These are phyloP conservation scores for Delitschia confertaspora DNA, from an alignment of 495 filamentous ascomycete genomes.

Conservation along the genomic window DNA sequence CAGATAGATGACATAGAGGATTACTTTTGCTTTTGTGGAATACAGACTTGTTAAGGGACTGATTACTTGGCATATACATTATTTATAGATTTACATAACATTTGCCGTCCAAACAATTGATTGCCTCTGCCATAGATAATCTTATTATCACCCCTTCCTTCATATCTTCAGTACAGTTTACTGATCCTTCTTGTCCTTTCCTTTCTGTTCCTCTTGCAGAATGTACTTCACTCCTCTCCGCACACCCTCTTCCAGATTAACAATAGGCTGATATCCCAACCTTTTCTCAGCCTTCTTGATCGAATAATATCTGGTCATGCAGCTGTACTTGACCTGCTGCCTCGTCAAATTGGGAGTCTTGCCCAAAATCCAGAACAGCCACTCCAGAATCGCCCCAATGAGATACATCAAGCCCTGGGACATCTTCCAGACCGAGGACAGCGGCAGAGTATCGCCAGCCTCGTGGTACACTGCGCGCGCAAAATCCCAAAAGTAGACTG, in stretches of 20 bases:
- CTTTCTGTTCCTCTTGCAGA: slow-evolving; percentile 41
- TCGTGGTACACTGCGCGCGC: slow-evolving; percentile 63
- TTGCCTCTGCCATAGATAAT: no score
- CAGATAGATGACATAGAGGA: no score
- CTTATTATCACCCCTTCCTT: no score
- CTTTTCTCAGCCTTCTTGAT: slow-evolving; percentile 74
- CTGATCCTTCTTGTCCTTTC: slow-evolving; percentile 22
- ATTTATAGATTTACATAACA: no score
- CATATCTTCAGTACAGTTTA: no score
- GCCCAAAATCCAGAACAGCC: slow-evolving; percentile 55
- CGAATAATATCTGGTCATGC: slow-evolving; percentile 79
- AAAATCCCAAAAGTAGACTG: slow-evolving; percentile 96
- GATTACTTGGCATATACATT: no score
- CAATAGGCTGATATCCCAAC: slow-evolving; percentile 65
- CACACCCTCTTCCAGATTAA: slow-evolving; percentile 68
- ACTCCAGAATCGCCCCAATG: slow-evolving; percentile 63
- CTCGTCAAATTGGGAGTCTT: slow-evolving; percentile 68
- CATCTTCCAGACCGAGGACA: slow-evolving; percentile 55
- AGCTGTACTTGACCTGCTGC: slow-evolving; percentile 63
- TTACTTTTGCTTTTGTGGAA: no score
- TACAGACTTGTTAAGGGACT: no score
- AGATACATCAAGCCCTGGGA: slow-evolving; percentile 52
- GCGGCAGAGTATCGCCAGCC: slow-evolving; percentile 32
- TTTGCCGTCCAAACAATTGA: no score
- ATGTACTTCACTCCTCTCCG: slow-evolving; percentile 58